A percentile compares a stretch with the other conserved stretches of the same genome.
These are phyloP conservation scores for Pyricularia grisea DNA, from an alignment of 2,329 filamentous ascomycete genomes.

Conservation along the genomic window DNA sequence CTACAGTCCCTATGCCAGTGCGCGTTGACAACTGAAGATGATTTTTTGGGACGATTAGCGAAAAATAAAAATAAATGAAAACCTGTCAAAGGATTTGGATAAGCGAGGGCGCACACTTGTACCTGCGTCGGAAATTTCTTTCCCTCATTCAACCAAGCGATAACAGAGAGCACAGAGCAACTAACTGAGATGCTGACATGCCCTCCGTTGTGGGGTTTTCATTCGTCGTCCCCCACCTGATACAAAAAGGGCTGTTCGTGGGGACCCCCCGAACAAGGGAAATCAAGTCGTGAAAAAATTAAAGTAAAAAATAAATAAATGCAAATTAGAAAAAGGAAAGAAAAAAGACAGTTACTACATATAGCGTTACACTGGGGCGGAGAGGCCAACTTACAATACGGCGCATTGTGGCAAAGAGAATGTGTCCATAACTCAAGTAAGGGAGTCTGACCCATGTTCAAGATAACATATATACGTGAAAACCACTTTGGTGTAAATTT, in stretches of 20 bases:
- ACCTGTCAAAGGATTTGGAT: background rate
- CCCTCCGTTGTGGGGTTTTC: background rate
- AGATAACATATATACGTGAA: background rate
- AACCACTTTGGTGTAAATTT: background rate
- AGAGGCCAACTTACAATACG: background rate
- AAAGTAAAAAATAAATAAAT: background rate
- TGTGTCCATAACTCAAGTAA: background rate
- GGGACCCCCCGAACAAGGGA: background rate
- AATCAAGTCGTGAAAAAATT: background rate
- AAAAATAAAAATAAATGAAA: background rate
- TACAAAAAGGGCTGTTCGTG: background rate
- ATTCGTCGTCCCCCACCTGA: background rate
- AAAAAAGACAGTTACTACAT: background rate
- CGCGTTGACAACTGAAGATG: background rate
- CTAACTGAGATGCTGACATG: background rate
- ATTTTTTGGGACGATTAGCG: background rate
- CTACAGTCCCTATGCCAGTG: background rate
- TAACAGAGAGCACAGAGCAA: background rate
- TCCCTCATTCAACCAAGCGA: background rate
- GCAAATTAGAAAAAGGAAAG: background rate
- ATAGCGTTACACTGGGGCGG: background rate
- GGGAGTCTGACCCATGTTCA: background rate
- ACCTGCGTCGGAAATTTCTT: background rate
- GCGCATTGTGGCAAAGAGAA: background rate
- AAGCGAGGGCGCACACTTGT: background rate